phyloP scores from a whole-genome alignment of 176 grass and related monocot species.

The Aegilops tauschii region DNA sequence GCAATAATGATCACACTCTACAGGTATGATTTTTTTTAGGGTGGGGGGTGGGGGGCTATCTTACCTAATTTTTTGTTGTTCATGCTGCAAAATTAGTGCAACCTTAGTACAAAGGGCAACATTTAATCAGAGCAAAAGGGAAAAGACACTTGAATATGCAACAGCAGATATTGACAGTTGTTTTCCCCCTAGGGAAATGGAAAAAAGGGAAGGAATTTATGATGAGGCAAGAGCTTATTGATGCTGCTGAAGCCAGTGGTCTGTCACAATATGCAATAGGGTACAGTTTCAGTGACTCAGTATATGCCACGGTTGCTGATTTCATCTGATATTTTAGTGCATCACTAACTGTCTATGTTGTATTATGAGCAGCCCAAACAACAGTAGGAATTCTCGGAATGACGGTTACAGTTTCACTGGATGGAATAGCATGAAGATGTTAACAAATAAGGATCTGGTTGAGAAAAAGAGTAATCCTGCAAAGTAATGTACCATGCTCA shows the following conservation, averaged over 20 bases:
- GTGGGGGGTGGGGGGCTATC: too few relatives aligned
- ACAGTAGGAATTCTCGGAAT: slow-evolving; percentile 54
- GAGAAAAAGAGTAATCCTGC: slow-evolving; percentile 59
- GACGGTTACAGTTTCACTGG: slow-evolving; percentile 79
- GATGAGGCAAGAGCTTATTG: slow-evolving; percentile 88
- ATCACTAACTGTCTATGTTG: slow-evolving; percentile 6
- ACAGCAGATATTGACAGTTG: background rate
- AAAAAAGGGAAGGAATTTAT: slow-evolving; percentile 51
- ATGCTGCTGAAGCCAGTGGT: slow-evolving; percentile 82
- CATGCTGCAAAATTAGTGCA: background rate
- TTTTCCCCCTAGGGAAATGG: slow-evolving; percentile 41
- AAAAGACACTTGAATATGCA: slow-evolving; percentile 8
- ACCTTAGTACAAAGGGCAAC: background rate
- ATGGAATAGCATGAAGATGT: slow-evolving; percentile 92
- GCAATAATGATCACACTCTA: slow-evolving; percentile 47
- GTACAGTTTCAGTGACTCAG: slow-evolving; percentile 42
- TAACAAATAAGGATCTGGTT: slow-evolving; percentile 52
- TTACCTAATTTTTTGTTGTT: background rate
- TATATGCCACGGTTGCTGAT: background rate
- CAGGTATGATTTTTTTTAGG: background rate
- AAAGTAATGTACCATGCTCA: slow-evolving; percentile 50
- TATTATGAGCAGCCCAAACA: slow-evolving; percentile 60
- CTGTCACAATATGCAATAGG: slow-evolving; percentile 63
- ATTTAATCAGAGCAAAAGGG: background rate
- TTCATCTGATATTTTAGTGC: slow-evolving; percentile 6